These are phyloP conservation scores for Phialophora tarda DNA, from an alignment of 2,329 filamentous ascomycete species.

Conservation along the genomic window DNA sequence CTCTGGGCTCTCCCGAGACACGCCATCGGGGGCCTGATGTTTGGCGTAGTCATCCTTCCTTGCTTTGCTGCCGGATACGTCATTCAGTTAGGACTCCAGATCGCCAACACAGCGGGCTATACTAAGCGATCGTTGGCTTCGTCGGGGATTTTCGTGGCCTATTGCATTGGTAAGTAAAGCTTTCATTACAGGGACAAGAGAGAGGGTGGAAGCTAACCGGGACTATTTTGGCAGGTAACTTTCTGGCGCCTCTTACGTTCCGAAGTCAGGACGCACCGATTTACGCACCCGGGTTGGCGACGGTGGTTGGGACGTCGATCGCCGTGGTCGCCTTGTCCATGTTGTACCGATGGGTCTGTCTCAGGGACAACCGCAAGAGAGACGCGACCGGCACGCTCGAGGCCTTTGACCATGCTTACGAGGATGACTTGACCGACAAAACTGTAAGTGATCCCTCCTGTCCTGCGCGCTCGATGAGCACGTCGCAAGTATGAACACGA, in stretches of 20 bases:
- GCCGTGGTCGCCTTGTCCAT: conserved; percentile 41
- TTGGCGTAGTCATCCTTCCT: too few relatives aligned
- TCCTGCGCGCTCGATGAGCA: not conserved
- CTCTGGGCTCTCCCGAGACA: too few relatives aligned
- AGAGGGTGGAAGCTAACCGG: too few relatives aligned
- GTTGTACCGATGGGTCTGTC: conserved; percentile 28
- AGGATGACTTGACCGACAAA: conserved; percentile 49
- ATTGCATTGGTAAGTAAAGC: too few relatives aligned
- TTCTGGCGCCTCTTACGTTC: conserved; percentile 14
- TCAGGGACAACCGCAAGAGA: conserved; percentile 38
- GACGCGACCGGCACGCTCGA: conserved; percentile 44
- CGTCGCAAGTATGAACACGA: not conserved
- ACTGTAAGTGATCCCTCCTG: conserved; percentile 34
- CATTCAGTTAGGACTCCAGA: too few relatives aligned
- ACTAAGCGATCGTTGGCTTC: too few relatives aligned
- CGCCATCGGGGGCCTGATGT: too few relatives aligned
- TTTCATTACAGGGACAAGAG: too few relatives aligned
- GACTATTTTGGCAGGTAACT: conserved; percentile 18
- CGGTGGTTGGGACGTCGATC: conserved; percentile 35
- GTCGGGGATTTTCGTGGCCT: too few relatives aligned
- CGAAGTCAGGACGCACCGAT: conserved; percentile 43
- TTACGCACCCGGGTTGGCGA: conserved; percentile 43
- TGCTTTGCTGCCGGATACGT: too few relatives aligned
- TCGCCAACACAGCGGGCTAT: too few relatives aligned
- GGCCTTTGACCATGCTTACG: conserved; percentile 52